phyloP scores from a whole-genome alignment of 75 land plant species.

The Pinus tabuliformis region DNA sequence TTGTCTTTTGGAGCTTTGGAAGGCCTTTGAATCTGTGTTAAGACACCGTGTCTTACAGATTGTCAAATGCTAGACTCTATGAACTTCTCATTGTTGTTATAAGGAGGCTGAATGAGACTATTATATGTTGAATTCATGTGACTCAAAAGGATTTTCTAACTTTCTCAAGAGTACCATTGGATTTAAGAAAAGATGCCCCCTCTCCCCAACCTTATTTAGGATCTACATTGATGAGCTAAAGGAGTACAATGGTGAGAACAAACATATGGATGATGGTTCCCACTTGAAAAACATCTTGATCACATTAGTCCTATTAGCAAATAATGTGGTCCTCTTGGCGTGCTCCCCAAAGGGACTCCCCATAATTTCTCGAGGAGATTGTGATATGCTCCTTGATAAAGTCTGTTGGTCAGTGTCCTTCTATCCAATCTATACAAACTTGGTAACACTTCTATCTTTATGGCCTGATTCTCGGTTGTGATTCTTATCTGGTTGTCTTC shows the following conservation, averaged over 20 bases:
- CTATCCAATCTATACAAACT: no score
- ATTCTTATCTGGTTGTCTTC: no score
- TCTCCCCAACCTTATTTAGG: not conserved
- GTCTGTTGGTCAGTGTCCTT: no score
- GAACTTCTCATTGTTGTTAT: not conserved
- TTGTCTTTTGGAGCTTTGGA: conserved; percentile 5
- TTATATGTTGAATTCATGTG: no score
- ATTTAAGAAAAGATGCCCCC: not conserved
- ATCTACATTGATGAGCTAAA: no score
- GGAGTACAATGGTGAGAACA: no score
- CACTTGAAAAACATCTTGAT: not conserved
- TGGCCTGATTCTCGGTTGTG: no score
- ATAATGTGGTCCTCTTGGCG: not conserved
- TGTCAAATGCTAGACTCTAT: not conserved
- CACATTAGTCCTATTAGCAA: not conserved
- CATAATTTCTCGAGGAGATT: no score
- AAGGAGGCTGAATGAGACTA: not conserved
- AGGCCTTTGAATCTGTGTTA: conserved; percentile 1
- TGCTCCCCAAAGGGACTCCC: not conserved
- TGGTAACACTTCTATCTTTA: no score
- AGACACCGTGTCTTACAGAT: not conserved
- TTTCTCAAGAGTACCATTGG: not conserved
- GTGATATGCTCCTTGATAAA: no score
- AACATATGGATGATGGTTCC: not conserved
- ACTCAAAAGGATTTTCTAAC: not conserved